These are phyloP conservation scores for Diddensiella transvaalensis DNA, from an alignment of 805 yeast genomes.

Conservation along the genomic window DNA sequence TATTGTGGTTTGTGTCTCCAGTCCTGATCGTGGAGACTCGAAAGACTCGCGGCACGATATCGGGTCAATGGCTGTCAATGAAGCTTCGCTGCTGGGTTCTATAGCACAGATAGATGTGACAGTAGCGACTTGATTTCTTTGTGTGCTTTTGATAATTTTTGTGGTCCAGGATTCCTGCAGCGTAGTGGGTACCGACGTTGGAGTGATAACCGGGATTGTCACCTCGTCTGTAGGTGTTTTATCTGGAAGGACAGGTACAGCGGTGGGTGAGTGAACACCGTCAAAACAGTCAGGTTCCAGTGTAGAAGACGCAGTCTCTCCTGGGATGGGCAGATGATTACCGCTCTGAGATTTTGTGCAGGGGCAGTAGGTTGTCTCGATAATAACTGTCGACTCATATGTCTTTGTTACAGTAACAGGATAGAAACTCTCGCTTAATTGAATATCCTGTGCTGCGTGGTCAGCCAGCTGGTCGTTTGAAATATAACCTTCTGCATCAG, in stretches of 20 bases:
- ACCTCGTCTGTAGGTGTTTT: neutral
- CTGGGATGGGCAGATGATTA: too few relatives aligned
- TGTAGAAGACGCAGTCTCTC: too few relatives aligned
- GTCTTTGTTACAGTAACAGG: neutral
- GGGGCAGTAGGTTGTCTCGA: neutral
- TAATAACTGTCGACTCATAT: neutral
- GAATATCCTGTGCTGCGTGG: too few relatives aligned
- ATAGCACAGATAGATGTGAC: conserved; percentile 7
- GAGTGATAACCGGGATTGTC: neutral
- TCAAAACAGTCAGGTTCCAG: too few relatives aligned
- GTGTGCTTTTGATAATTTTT: conserved; percentile 5
- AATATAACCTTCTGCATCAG: too few relatives aligned
- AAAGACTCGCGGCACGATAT: too few relatives aligned
- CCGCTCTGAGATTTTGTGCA: too few relatives aligned
- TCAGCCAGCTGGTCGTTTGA: too few relatives aligned
- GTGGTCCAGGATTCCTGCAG: neutral
- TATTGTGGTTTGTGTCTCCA: conserved; percentile 5
- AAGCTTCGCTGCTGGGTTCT: conserved; percentile 6
- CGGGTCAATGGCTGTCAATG: neutral
- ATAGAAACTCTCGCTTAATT: too few relatives aligned
- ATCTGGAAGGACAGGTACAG: neutral
- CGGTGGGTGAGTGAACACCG: too few relatives aligned
- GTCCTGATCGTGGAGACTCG: neutral
- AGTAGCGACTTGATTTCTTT: conserved; percentile 7
- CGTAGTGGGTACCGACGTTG: neutral